Conservation (phyloP, 768 basidiomycete genomes). For the Pisolithus orientalis region DNA sequence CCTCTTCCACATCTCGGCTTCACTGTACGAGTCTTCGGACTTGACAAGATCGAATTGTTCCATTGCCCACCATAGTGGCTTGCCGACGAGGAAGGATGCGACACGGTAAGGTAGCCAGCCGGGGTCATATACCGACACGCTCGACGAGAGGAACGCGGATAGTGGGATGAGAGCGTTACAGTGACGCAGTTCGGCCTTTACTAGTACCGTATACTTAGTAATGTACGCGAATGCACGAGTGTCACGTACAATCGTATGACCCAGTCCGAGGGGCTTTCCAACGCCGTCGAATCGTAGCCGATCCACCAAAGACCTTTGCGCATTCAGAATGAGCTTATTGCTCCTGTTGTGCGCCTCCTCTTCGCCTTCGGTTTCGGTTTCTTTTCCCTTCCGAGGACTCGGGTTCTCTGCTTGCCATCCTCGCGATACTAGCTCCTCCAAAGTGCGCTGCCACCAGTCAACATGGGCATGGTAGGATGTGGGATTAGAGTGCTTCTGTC, state of each 20-base stretch:
- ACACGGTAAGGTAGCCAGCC: slow-evolving; percentile 67
- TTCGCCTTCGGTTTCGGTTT: slow-evolving; percentile 6
- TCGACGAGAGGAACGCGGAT: slow-evolving; percentile 48
- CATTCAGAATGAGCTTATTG: slow-evolving; percentile 58
- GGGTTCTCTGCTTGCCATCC: slow-evolving; percentile 42
- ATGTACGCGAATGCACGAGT: not conserved
- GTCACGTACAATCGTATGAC: slow-evolving; percentile 65
- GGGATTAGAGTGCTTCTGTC: slow-evolving; percentile 81
- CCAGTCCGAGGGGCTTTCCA: slow-evolving; percentile 70
- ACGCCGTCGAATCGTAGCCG: slow-evolving; percentile 57
- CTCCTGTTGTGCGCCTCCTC: slow-evolving; percentile 14
- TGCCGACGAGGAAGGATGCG: slow-evolving; percentile 64
- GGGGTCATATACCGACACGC: slow-evolving; percentile 59
- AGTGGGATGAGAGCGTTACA: slow-evolving; percentile 41
- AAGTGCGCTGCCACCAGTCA: slow-evolving; percentile 79
- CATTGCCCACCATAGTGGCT: slow-evolving; percentile 84
- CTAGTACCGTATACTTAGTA: slow-evolving; percentile 39
- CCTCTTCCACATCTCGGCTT: slow-evolving; percentile 43
- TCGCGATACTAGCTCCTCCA: slow-evolving; percentile 53
- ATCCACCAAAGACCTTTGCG: slow-evolving; percentile 48
- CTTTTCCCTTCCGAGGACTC: slow-evolving; percentile 4
- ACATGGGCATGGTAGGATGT: slow-evolving; percentile 74
- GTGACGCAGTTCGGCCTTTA: slow-evolving; percentile 60
- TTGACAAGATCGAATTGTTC: slow-evolving; percentile 70
- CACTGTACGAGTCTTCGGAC: slow-evolving; percentile 46